A percentile compares a stretch with the other conserved stretches of the same genome.
Evolutionary conservation across 306 rosid species (phyloP).

Genomic region (Begonia peltatifolia): DNA sequence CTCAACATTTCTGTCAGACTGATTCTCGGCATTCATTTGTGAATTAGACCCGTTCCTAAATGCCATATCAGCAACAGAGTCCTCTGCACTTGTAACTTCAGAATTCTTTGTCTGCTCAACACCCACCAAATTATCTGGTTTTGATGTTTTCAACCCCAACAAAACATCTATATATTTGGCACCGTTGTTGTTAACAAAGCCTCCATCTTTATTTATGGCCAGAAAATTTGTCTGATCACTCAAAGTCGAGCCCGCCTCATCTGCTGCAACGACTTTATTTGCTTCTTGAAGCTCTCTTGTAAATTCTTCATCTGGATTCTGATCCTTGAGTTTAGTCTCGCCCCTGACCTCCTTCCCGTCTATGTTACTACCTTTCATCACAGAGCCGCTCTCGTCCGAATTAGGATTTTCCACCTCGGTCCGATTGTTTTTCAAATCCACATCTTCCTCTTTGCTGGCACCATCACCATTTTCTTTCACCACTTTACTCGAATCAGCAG

Average conservation of each 20-base stretch:
- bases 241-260: background rate
- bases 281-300: background rate
- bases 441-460: slow-evolving; percentile 18
- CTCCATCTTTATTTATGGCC: slow-evolving; percentile 13
- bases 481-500: slow-evolving; percentile 8
- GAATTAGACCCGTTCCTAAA: slow-evolving; percentile 15
- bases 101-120: slow-evolving; percentile 22
- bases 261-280: background rate
- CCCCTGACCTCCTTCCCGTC: slow-evolving; percentile 11
- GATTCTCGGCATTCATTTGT: slow-evolving; percentile 9
- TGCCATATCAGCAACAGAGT: slow-evolving; percentile 20
- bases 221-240: slow-evolving; percentile 11
- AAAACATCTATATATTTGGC: slow-evolving; percentile 3
- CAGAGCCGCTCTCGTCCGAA: slow-evolving; percentile 14
- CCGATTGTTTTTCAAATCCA: slow-evolving; percentile 10
- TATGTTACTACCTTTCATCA: slow-evolving; percentile 4
- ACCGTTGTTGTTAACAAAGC: slow-evolving; percentile 9
- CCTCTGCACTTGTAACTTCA: slow-evolving; percentile 23
- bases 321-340: slow-evolving; percentile 11
- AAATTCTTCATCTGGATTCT: slow-evolving; percentile 10
- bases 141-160: slow-evolving; percentile 19
- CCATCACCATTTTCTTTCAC: slow-evolving; percentile 23
- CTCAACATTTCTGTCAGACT: slow-evolving; percentile 12
- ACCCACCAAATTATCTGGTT: slow-evolving; percentile 17
- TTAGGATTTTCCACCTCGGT: slow-evolving; percentile 9